A percentile compares a stretch with the other conserved stretches of the same genome.
These are phyloP conservation scores for Moesziomyces globuligerus DNA, from an alignment of 1,284 basidiomycete genomes.

Conservation along the genomic window DNA sequence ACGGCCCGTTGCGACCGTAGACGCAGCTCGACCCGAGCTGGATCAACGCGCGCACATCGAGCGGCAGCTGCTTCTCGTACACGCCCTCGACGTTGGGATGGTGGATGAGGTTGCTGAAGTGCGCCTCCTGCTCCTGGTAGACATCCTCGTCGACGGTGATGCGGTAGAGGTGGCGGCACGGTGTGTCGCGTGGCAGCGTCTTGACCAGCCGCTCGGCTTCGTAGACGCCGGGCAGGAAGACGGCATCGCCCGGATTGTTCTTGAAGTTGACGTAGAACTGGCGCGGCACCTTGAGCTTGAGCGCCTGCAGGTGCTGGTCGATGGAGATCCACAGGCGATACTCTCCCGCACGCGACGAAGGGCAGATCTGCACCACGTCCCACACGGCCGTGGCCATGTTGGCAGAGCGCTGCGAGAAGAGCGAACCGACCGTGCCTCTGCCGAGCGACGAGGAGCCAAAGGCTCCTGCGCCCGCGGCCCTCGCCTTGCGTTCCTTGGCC, in stretches of 20 bases:
- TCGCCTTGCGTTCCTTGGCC: constrained; percentile 68
- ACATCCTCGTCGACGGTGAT: constrained; percentile 84
- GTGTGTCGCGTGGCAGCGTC: constrained; percentile 82
- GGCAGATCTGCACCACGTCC: constrained; percentile 92
- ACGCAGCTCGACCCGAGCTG: constrained; percentile 85
- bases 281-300: constrained; percentile 85
- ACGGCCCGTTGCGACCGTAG: constrained; percentile 71
- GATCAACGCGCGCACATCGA: constrained; percentile 83
- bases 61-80: constrained; percentile 91
- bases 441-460: constrained; percentile 18
- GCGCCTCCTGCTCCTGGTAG: constrained; percentile 84
- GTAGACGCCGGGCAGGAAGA: constrained; percentile 76
- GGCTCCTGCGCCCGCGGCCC: constrained; percentile 13
- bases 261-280: constrained; percentile 94
- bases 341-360: constrained; percentile 80
- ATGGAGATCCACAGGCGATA: constrained; percentile 90
- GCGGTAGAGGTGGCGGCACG: constrained; percentile 83
- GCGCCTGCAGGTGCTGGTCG: constrained; percentile 79
- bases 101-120: constrained; percentile 91
- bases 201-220: constrained; percentile 78
- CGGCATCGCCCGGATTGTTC: constrained; percentile 72
- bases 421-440: constrained; percentile 70
- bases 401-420: constrained; percentile 80
- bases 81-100: constrained; percentile 95
- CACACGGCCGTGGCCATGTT: constrained; percentile 78